Conservation (phyloP, 2,329 filamentous ascomycete species). For the Aspergillus ruber region DNA sequence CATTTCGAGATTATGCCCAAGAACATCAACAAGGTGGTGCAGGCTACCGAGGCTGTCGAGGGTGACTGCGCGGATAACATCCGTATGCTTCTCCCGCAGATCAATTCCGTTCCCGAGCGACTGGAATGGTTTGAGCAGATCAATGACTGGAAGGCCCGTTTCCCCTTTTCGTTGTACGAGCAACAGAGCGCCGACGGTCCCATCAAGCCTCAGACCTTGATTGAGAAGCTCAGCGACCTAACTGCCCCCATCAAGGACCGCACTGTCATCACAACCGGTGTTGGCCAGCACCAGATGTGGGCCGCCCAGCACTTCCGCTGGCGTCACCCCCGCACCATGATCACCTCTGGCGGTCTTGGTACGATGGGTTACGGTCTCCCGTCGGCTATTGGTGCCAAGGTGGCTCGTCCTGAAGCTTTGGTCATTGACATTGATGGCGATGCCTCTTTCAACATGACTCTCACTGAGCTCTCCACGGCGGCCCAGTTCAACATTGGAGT, state of each 20-base stretch:
- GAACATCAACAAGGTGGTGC: conserved; percentile 99
- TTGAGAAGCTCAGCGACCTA: conserved; percentile 81
- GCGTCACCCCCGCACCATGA: conserved; percentile 85
- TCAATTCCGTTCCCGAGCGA: conserved; percentile 60
- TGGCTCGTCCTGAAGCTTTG: conserved; percentile 70
- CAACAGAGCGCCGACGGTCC: conserved; percentile 65
- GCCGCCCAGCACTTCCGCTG: conserved; percentile 93
- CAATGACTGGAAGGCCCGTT: conserved; percentile 80
- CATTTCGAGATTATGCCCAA: conserved; percentile 99
- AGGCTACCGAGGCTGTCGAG: conserved; percentile 91
- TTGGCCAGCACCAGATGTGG: conserved; percentile 99
- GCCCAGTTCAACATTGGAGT: conserved; percentile 94
- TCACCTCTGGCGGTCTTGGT: conserved; percentile 90
- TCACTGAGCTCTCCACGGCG: conserved; percentile 89
- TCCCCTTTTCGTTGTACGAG: conserved; percentile 79
- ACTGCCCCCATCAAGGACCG: conserved; percentile 72
- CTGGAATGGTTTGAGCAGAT: conserved; percentile 88
- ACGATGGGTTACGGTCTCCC: conserved; percentile 96
- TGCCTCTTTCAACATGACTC: conserved; percentile 98
- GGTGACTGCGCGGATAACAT: conserved; percentile 84
- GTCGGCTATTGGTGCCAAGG: conserved; percentile 91
- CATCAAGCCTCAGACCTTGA: conserved; percentile 92
- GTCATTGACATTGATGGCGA: conserved; percentile 97
- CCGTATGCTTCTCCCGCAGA: conserved; percentile 63
- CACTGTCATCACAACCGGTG: conserved; percentile 86